Conservation (phyloP, 139 green algal species). For the Coelastrella sp. region DNA sequence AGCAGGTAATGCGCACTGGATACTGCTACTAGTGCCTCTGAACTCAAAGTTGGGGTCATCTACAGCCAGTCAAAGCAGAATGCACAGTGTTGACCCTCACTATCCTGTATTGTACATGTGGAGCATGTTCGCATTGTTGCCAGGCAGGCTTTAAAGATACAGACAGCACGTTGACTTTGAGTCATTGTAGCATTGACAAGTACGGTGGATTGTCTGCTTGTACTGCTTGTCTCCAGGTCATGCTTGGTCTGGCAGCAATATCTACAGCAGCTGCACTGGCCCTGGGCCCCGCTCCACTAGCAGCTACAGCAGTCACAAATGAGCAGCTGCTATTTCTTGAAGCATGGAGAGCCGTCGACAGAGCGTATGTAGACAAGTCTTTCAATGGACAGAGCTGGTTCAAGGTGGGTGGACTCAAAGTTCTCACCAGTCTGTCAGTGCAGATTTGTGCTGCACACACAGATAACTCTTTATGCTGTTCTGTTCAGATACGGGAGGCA, state of each 20-base stretch:
- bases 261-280: constrained; percentile 8
- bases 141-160: too few species aligned
- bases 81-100: too few species aligned
- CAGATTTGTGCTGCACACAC: too few species aligned
- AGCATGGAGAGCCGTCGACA: constrained; percentile 94
- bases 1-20: neutral
- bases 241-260: neutral
- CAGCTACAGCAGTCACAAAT: constrained; percentile 78
- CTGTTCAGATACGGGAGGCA: constrained; percentile 58
- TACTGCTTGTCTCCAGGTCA: constrained; percentile 32
- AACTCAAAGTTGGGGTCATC: neutral
- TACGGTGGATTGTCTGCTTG: too few species aligned
- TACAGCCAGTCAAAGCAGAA: too few species aligned
- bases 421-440: too few species aligned
- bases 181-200: too few species aligned
- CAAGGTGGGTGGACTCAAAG: too few species aligned
- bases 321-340: constrained; percentile 97
- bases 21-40: neutral
- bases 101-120: too few species aligned
- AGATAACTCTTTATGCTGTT: neutral
- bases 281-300: neutral
- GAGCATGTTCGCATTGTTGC: too few species aligned
- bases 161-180: too few species aligned
- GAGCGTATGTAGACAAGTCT: constrained; percentile 97
- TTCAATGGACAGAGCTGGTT: constrained; percentile 98